Evolutionary conservation across 176 grass and related monocot genomes (phyloP), one percentile per base, ranked within the genome.

Genomic region (Themeda triandra): DNA sequence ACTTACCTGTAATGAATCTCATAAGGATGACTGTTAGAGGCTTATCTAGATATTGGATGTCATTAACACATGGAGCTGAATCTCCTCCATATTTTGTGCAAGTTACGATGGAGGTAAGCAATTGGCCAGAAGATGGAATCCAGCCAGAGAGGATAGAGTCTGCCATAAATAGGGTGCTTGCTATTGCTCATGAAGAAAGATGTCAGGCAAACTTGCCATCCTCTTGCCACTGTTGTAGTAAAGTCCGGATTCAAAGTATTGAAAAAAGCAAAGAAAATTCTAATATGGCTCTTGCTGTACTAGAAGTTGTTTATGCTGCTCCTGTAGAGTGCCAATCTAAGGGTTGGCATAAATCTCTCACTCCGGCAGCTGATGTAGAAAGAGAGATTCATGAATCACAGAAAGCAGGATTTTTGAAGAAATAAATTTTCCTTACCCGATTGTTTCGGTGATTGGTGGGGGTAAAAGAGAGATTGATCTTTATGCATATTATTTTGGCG

Each of bases 41-140:
- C 71, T 95, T 94, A 71, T 93, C 79, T 77, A 92, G 89, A 88
- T 98, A 98, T 42, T 98, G 96, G 96, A 91, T 85, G 77, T 98
- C 92, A 88, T 81, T 98, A 81, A 98, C 96, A 70, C 87, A 92
- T 79, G 92, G 96, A 69, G 92, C 93, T 18, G 96, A 98, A 86
- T 93, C 92, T 65, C 96, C 96, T 83, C 96, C 96, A 44, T 98
- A 95, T 83, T 98, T 98, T 85, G 92, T 98, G 64, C 96, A 98
- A 90, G 75, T 98, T 84, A 95, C 96, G 10, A 93, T 98, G 92
- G 87, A 98, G 77, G 91, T 98, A 54, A 87, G 87, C 27, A 85
- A 93, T 37, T 98, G 96, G 96, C 96, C 96, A 90, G 91, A 98
- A 80, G 96, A 95, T 83, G 96, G 96, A 35, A 98, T 98, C 85